A percentile compares a stretch with the other conserved stretches of the same genome.
Evolutionary conservation across 2,329 filamentous ascomycete species (phyloP).

Genomic region (Fusarium nanum): DNA sequence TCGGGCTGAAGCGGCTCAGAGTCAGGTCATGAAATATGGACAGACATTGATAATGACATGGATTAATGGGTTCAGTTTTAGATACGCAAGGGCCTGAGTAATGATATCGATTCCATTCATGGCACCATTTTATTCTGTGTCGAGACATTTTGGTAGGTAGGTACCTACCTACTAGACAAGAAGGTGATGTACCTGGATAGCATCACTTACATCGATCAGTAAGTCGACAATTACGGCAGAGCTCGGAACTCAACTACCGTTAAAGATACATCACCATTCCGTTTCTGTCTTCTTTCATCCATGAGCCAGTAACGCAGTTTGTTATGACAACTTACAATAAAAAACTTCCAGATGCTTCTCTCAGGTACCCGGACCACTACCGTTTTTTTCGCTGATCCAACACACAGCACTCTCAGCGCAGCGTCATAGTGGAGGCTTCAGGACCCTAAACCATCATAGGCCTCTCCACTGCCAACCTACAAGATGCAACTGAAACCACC

Average conservation of each 20-base stretch:
- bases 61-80: conserved; percentile 17
- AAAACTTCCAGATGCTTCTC: conserved; percentile 26
- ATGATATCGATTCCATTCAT: background rate
- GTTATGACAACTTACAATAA: background rate
- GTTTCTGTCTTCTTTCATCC: conserved; percentile 28
- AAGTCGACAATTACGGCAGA: conserved; percentile 10
- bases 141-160: background rate
- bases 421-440: conserved; percentile 39
- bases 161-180: too few relatives aligned
- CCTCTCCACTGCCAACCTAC: conserved; percentile 19
- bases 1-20: conserved; percentile 35
- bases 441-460: conserved; percentile 18
- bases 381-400: conserved; percentile 20
- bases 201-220: conserved; percentile 16
- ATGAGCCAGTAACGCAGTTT: conserved; percentile 4
- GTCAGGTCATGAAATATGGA: conserved; percentile 42
- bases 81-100: background rate
- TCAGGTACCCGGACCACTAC: conserved; percentile 26
- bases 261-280: conserved; percentile 3
- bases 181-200: background rate
- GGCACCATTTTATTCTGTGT: background rate
- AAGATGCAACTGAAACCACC: conserved; percentile 30
- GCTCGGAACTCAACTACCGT: conserved; percentile 9
- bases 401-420: conserved; percentile 1
- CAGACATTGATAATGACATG: conserved; percentile 22